Conservation (phyloP, 805 yeast species). For the Barnettozyma botsteinii region DNA sequence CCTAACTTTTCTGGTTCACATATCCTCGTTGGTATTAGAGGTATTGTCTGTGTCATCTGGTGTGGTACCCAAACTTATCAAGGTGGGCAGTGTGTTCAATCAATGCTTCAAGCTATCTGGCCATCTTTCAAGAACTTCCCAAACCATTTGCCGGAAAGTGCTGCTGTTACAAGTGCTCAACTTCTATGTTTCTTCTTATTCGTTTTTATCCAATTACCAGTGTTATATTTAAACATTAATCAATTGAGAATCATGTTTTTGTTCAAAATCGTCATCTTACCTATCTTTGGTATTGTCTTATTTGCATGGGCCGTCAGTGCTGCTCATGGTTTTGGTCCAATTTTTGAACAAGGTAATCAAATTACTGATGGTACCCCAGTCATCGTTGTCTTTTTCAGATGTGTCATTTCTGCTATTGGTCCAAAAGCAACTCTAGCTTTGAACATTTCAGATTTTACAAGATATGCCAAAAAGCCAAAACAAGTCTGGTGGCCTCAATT, state of each 20-base stretch:
- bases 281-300: slow-evolving; percentile 29
- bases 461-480: slow-evolving; percentile 29
- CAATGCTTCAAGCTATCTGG: slow-evolving; percentile 60
- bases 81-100: slow-evolving; percentile 67
- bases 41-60: slow-evolving; percentile 43
- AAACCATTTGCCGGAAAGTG: slow-evolving; percentile 27
- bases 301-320: slow-evolving; percentile 29
- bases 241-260: slow-evolving; percentile 32
- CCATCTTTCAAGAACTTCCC: slow-evolving; percentile 36
- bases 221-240: slow-evolving; percentile 29
- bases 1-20: slow-evolving; percentile 30
- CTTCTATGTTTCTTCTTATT: slow-evolving; percentile 31
- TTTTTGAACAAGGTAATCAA: slow-evolving; percentile 18
- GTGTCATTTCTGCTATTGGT: slow-evolving; percentile 29
- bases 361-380: slow-evolving; percentile 23
- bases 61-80: slow-evolving; percentile 69
- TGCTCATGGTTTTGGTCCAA: slow-evolving; percentile 26
- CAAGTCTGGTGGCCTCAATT: slow-evolving; percentile 29
- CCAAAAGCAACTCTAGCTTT: slow-evolving; percentile 34
- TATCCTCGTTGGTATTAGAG: slow-evolving; percentile 28
- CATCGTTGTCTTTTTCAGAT: slow-evolving; percentile 21
- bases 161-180: slow-evolving; percentile 26
- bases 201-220: slow-evolving; percentile 29
- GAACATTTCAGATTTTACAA: slow-evolving; percentile 35
- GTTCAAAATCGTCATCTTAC: slow-evolving; percentile 27